Evolutionary conservation across 2,329 filamentous ascomycete species (phyloP), one percentile per base, ranked within the genome.

Genomic region (Fusarium sp.): DNA sequence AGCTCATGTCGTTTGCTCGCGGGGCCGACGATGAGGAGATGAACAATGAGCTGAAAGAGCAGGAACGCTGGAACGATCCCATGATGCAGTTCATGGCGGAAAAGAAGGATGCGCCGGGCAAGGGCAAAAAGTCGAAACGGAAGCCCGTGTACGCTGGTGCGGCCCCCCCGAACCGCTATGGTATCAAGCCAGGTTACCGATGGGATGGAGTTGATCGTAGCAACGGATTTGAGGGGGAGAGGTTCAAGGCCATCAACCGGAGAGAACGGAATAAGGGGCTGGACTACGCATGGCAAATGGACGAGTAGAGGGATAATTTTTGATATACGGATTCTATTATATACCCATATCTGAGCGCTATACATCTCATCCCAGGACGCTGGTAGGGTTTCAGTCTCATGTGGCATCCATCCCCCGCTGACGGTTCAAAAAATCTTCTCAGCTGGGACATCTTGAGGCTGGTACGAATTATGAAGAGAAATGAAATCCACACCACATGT

Each of bases 181-280:
- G 94, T 1, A 98, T 99, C 71, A 88, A 92, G 70, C 96, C 96
- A 0, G 97, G 96, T 0, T 94, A 97, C 85, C 88, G 94, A 74
- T 99, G 96, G 96, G 96, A 99, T 86, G 96, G 97, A 7, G 96
- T 99, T 20, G 96, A 99, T 86, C 88, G 96, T 74, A 89, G 94
- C 22, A 99, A 94, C 84, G 96, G 96, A 0, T 98, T 98, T 81
- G 96, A 99, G 85, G 93, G 90, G 71, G 93, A 98, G 80, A 93
- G 95, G 85, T 98, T 98, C 84, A 94, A 93, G 81, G 94, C 95
- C 3, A 86, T 95, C 75, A 98, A 98, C 82, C 87, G 91, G 76
- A 90, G 90, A 76, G 91, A 92, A 78, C 91, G 95, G 80, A 91
- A 93, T 77, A 93, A 93, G 82, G 92, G 92, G 35, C 83, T 98